These are phyloP conservation scores for Phlebiopsis flavidoalba DNA, from an alignment of 768 basidiomycete species.

Conservation along the genomic window DNA sequence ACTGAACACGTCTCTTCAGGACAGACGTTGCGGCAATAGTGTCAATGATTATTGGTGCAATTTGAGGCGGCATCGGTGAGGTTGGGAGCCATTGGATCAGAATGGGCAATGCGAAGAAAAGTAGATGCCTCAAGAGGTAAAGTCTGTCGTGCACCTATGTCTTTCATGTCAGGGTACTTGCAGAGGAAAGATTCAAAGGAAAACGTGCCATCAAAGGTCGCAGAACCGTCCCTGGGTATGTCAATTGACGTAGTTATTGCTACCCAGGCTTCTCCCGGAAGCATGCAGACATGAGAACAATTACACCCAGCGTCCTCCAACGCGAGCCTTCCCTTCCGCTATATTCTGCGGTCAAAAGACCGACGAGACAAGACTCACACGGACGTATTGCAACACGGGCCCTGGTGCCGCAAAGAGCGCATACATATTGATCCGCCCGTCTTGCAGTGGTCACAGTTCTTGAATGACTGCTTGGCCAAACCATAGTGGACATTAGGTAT, in stretches of 20 bases:
- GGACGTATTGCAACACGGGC: conserved; percentile 54
- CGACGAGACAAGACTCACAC: conserved; percentile 49
- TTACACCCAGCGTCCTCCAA: conserved; percentile 42
- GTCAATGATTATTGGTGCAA: conserved; percentile 13
- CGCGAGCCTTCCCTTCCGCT: conserved; percentile 38
- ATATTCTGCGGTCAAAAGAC: conserved; percentile 38
- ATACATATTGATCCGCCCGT: conserved; percentile 59
- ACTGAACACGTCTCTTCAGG: conserved; percentile 42
- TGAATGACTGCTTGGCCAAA: conserved; percentile 65
- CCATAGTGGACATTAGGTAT: conserved; percentile 31
- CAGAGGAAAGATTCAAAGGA: background rate
- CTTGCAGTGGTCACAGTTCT: conserved; percentile 61
- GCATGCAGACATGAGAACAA: conserved; percentile 42
- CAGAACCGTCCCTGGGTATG: conserved; percentile 35
- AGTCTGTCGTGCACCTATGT: conserved; percentile 63
- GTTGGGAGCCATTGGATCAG: conserved; percentile 40
- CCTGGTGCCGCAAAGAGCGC: conserved; percentile 51
- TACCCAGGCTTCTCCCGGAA: conserved; percentile 52
- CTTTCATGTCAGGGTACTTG: background rate
- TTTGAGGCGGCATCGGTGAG: conserved; percentile 21
- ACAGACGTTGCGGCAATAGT: conserved; percentile 28
- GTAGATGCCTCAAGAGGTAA: conserved; percentile 44
- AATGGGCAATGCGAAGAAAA: conserved; percentile 57
- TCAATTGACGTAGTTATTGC: conserved; percentile 42
- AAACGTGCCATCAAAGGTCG: conserved; percentile 36